phyloP scores from a whole-genome alignment of 2,329 filamentous ascomycete species.

The Nemania abortiva region DNA sequence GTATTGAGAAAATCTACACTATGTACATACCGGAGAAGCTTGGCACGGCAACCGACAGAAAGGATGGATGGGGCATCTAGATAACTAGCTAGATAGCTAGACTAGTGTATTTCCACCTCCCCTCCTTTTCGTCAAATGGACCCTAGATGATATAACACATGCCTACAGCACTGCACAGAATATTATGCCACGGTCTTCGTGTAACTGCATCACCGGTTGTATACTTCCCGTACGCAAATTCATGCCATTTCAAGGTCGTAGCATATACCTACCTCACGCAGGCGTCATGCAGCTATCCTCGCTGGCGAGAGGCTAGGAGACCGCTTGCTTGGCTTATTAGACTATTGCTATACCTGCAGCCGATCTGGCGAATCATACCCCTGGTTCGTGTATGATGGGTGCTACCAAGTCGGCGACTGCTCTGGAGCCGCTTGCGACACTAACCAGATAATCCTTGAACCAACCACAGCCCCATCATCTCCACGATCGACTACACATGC shows the following conservation, averaged over 20 bases:
- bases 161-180: neutral
- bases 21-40: neutral
- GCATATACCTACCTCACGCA: neutral
- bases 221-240: neutral
- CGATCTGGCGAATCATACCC: conserved; percentile 24
- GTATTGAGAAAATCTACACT: neutral
- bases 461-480: neutral
- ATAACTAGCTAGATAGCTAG: no score
- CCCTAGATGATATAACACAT: neutral
- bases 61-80: conserved; percentile 5
- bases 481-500: neutral
- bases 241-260: neutral
- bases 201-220: neutral
- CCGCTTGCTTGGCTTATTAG: conserved; percentile 8
- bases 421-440: conserved; percentile 15
- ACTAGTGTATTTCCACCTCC: neutral
- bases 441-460: conserved; percentile 3
- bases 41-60: conserved; percentile 10
- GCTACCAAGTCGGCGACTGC: conserved; percentile 32
- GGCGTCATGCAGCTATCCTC: conserved; percentile 9
- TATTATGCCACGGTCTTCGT: neutral
- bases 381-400: conserved; percentile 11
- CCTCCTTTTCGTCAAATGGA: neutral
- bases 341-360: conserved; percentile 35
- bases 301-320: neutral